Evolutionary conservation across 179 eudicot species (phyloP).

Genomic region (Silene coronaria): DNA sequence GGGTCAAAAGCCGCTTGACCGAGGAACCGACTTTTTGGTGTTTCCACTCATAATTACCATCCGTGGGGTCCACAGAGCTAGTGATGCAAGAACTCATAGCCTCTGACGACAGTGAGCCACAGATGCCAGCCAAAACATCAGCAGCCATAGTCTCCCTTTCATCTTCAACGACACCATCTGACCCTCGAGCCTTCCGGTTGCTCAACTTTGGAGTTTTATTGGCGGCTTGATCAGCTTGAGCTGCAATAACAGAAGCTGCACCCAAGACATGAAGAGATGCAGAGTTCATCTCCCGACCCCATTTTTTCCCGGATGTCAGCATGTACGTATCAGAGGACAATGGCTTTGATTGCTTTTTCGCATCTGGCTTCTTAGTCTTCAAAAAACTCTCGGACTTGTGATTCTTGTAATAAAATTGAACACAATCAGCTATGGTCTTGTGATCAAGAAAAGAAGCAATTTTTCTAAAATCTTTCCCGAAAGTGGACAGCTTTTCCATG

Average conservation of each 20-base stretch:
- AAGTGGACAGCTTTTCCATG: conserved; percentile 55
- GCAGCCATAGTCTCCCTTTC: conserved; percentile 85
- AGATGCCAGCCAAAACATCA: conserved; percentile 92
- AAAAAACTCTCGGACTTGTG: conserved; percentile 75
- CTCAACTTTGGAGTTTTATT: conserved; percentile 32
- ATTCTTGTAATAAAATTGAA: conserved; percentile 91
- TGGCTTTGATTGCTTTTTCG: conserved; percentile 47
- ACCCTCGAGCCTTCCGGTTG: conserved; percentile 30
- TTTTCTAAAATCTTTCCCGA: conserved; percentile 78
- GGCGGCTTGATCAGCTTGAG: conserved; percentile 49
- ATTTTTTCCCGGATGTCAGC: conserved; percentile 64
- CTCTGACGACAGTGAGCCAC: conserved; percentile 85
- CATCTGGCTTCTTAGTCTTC: conserved; percentile 53
- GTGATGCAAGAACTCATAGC: conserved; percentile 95
- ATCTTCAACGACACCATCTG: conserved; percentile 37
- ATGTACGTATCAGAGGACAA: conserved; percentile 49
- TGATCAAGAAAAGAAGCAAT: conserved; percentile 80
- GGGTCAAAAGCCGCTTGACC: conserved; percentile 42
- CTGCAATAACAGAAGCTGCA: conserved; percentile 67
- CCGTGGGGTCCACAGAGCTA: conserved; percentile 68
- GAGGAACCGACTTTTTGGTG: conserved; percentile 39
- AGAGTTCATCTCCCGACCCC: conserved; percentile 58
- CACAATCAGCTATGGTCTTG: conserved; percentile 82
- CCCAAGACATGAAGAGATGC: conserved; percentile 81
- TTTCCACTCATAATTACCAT: conserved; percentile 50